phyloP scores from a whole-genome alignment of 2,329 filamentous ascomycete genomes.

The Venturia carpophila region DNA sequence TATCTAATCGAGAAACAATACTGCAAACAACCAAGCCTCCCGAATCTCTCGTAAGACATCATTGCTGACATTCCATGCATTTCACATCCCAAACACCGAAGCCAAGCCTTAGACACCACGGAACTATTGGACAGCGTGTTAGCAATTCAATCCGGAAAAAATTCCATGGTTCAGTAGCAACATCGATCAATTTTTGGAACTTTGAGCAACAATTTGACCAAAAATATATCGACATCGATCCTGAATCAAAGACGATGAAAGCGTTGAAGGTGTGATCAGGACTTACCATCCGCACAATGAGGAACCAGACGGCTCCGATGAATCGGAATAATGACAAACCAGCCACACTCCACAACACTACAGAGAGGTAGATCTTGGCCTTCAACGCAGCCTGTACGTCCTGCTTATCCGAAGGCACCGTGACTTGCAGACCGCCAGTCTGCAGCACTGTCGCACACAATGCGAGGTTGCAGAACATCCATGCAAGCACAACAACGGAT shows the following conservation, averaged over 20 bases:
- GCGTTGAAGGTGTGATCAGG: too few relatives aligned
- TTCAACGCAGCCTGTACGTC: slow-evolving; percentile 46
- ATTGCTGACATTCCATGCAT: not conserved
- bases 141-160: not conserved
- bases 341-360: slow-evolving; percentile 85
- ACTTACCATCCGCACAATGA: slow-evolving; percentile 48
- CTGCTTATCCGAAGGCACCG: slow-evolving; percentile 26
- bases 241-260: too few relatives aligned
- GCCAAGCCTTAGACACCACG: slow-evolving; percentile 4
- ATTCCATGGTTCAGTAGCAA: not conserved
- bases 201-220: too few relatives aligned
- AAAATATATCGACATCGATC: too few relatives aligned
- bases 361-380: slow-evolving; percentile 74
- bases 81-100: not conserved
- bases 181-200: not conserved
- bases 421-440: slow-evolving; percentile 66
- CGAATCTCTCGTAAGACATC: not conserved
- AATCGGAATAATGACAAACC: slow-evolving; percentile 80
- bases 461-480: slow-evolving; percentile 95
- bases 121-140: slow-evolving; percentile 7
- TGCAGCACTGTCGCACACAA: slow-evolving; percentile 80
- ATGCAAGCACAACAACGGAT: slow-evolving; percentile 81
- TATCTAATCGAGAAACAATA: not conserved
- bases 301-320: slow-evolving; percentile 80
- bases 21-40: not conserved